Evolutionary conservation across 192 early-diverging fungal genomes (phyloP).

Genomic region (Dimargaris cristalligena): DNA sequence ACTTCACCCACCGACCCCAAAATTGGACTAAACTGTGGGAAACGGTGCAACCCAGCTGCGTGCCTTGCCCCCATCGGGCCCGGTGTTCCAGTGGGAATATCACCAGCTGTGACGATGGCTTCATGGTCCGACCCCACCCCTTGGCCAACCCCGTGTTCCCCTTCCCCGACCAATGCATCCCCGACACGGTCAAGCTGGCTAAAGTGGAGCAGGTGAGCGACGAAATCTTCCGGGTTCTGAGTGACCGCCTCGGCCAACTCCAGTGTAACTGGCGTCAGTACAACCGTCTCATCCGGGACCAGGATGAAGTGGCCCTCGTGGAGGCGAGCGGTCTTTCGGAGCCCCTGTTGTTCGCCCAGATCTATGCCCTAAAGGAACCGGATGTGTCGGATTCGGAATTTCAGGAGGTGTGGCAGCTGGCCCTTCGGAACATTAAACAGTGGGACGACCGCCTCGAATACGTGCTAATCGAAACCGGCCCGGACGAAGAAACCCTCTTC

Average conservation of each 20-base stretch:
- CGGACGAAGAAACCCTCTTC: conserved; percentile 11
- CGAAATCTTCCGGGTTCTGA: background rate
- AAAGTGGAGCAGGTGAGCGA: conserved; percentile 9
- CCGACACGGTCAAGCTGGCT: conserved; percentile 6
- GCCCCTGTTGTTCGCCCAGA: conserved; percentile 14
- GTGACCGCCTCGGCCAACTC: conserved; percentile 3
- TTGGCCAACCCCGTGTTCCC: conserved; percentile 8
- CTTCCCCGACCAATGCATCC: conserved; percentile 5
- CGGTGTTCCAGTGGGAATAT: background rate
- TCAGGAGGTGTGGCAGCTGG: conserved; percentile 17
- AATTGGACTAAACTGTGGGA: background rate
- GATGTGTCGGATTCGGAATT: conserved; percentile 19
- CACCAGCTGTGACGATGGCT: conserved; percentile 1
- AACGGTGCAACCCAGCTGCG: background rate
- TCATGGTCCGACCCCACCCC: conserved; percentile 5
- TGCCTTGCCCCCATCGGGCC: conserved; percentile 1
- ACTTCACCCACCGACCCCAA: background rate
- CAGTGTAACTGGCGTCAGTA: conserved; percentile 10
- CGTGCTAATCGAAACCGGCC: background rate
- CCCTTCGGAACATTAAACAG: conserved; percentile 13
- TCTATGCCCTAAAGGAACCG: conserved; percentile 14
- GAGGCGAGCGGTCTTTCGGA: conserved; percentile 17
- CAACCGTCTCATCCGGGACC: background rate
- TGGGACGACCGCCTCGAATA: conserved; percentile 9
- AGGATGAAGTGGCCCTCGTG: conserved; percentile 7